These are phyloP conservation scores for Komagataella phaffii DNA, from an alignment of 805 yeast species.

Conservation along the genomic window DNA sequence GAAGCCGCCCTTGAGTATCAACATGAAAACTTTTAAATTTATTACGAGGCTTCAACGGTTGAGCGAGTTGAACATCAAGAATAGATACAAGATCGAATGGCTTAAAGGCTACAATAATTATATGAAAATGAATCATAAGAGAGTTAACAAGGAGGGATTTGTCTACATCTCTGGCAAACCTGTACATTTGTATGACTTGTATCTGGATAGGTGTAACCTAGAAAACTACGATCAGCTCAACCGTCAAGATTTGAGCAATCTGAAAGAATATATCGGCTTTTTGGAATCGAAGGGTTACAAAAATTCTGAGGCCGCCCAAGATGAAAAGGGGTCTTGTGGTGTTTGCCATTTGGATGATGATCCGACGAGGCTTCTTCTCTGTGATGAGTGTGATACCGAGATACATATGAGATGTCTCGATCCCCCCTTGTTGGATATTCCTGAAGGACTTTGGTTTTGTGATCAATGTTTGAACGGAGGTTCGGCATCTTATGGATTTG, in stretches of 20 bases:
- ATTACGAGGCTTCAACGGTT: slow-evolving; percentile 58
- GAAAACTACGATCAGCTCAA: background rate
- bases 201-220: slow-evolving; percentile 4
- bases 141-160: slow-evolving; percentile 4
- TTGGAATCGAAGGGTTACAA: slow-evolving; percentile 3
- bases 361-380: slow-evolving; percentile 37
- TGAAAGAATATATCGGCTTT: slow-evolving; percentile 9
- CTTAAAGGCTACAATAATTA: slow-evolving; percentile 47
- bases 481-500: slow-evolving; percentile 81
- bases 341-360: slow-evolving; percentile 33
- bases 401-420: slow-evolving; percentile 59
- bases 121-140: slow-evolving; percentile 26
- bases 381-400: slow-evolving; percentile 62
- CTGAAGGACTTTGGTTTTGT: slow-evolving; percentile 66
- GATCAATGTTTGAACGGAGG: slow-evolving; percentile 68
- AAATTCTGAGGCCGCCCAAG: slow-evolving; percentile 1
- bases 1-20: slow-evolving; percentile 42
- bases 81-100: slow-evolving; percentile 52
- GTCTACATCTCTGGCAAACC: slow-evolving; percentile 1
- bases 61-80: slow-evolving; percentile 47
- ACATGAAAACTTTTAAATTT: slow-evolving; percentile 40
- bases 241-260: slow-evolving; percentile 4
- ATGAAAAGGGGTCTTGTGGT: slow-evolving; percentile 8
- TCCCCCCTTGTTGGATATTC: slow-evolving; percentile 38
- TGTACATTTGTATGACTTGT: slow-evolving; percentile 18